Conservation (phyloP, 2,329 filamentous ascomycete species). For the Leptographium procerum region DNA sequence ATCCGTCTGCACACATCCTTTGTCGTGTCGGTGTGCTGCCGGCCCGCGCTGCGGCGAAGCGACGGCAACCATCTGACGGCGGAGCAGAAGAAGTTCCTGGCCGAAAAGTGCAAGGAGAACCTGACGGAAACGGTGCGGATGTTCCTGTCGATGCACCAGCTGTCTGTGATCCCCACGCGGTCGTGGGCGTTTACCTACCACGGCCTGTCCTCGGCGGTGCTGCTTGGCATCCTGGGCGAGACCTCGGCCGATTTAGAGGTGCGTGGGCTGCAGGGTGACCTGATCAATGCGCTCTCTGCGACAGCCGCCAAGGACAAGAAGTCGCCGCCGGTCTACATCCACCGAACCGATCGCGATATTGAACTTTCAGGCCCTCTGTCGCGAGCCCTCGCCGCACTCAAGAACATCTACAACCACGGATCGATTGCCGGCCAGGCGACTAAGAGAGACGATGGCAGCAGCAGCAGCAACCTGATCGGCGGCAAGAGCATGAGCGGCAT, state of each 20-base stretch:
- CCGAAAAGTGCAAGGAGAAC: slow-evolving; percentile 49
- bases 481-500: neutral
- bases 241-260: slow-evolving; percentile 53
- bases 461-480: slow-evolving; percentile 5
- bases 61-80: slow-evolving; percentile 37
- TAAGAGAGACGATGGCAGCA: slow-evolving; percentile 36
- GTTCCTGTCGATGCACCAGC: slow-evolving; percentile 58
- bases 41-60: slow-evolving; percentile 44
- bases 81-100: slow-evolving; percentile 41
- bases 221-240: slow-evolving; percentile 52
- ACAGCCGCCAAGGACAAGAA: slow-evolving; percentile 51
- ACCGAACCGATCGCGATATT: slow-evolving; percentile 46
- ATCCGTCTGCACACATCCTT: slow-evolving; percentile 55
- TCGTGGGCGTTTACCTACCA: slow-evolving; percentile 61
- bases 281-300: slow-evolving; percentile 52
- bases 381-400: slow-evolving; percentile 47
- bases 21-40: slow-evolving; percentile 53
- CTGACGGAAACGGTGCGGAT: slow-evolving; percentile 55
- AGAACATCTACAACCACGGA: slow-evolving; percentile 57
- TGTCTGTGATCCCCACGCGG: slow-evolving; percentile 54
- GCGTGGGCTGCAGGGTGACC: slow-evolving; percentile 49
- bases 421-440: neutral
- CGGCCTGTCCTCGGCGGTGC: slow-evolving; percentile 51
- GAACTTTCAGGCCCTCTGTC: slow-evolving; percentile 51
- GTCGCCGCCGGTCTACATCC: slow-evolving; percentile 41